Base-by-base conservation (phyloP, 1,284 basidiomycete species). In the Ganoderma lucidum region DNA sequence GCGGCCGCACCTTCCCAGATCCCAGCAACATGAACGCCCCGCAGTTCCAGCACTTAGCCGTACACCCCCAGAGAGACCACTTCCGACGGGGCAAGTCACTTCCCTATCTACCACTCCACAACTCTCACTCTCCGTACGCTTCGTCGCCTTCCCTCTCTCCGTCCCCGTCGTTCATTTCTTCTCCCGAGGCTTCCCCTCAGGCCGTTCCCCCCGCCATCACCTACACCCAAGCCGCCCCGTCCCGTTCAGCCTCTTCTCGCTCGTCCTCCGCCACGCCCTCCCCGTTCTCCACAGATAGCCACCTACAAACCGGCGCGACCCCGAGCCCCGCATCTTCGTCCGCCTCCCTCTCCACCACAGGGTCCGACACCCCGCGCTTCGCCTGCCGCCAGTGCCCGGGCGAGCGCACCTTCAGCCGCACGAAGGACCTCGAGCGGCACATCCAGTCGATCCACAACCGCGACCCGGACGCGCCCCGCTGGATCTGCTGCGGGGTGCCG, bases 401-500 rank as follows among this genome's bases (percentile, higher is more conserved):
- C 35, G 37, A 45, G 51, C 62, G 35, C 67, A 45, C 63, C 9
- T 69, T 65, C 68, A 32, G 59, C 51, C 68, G 68, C 60, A 45
- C 61, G n/a, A 53, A 61, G 23, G 68, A 69, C 64, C 64, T 65
- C 64, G 60, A 56, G 64, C 68, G 68, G 9, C 68, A 69, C 64
- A 39, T 65, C 61, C 45, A 32, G 30, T 62, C 64, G 60, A 59
- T 65, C 37, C 68, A 65, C 68, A 28, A 23, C 64, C 64, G 60
- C 68, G 45, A 37, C 42, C 37, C 66, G 9, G 37, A 58, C 37
- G 66, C 63, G 48, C 63, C 53, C n/a, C 30, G 19, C 19, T 69
- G 68, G 68, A 12, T 59, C 63, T 35, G 58, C 62, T 58, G 76
- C 74, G 59, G 68, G 56, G 65, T 76, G 71, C 48, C 75, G 67